Conservation (phyloP, 345 rosid genomes). For the Cardamine resedifolia region DNA sequence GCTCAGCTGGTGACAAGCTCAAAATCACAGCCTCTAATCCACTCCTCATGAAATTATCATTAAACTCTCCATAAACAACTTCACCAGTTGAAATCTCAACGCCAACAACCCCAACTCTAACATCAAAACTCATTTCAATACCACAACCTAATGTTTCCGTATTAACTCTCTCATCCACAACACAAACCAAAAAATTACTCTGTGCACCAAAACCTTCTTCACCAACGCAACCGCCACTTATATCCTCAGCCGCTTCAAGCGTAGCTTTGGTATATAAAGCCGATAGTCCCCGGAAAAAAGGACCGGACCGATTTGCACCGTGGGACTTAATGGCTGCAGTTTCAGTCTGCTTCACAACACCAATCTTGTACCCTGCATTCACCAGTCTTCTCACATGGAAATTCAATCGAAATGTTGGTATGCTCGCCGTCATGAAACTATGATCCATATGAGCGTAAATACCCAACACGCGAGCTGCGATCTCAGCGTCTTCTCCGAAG, state of each 20-base stretch:
- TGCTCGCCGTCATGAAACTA: slow-evolving; percentile 80
- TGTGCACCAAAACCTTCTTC: slow-evolving; percentile 69
- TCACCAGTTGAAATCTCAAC: slow-evolving; percentile 93
- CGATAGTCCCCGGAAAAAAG: slow-evolving; percentile 78
- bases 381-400: slow-evolving; percentile 86
- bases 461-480: slow-evolving; percentile 74
- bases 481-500: slow-evolving; percentile 87
- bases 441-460: slow-evolving; percentile 81
- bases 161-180: slow-evolving; percentile 56
- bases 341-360: slow-evolving; percentile 96
- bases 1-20: slow-evolving; percentile 85
- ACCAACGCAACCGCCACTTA: slow-evolving; percentile 47
- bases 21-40: slow-evolving; percentile 79
- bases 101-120: slow-evolving; percentile 72
- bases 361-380: slow-evolving; percentile 81
- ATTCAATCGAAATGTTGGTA: slow-evolving; percentile 86
- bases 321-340: slow-evolving; percentile 91
- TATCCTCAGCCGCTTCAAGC: slow-evolving; percentile 82
- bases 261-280: slow-evolving; percentile 90
- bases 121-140: slow-evolving; percentile 45
- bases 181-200: slow-evolving; percentile 75
- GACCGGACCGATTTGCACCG: slow-evolving; percentile 58
- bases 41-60: slow-evolving; percentile 71
- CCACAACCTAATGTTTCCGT: slow-evolving; percentile 27
- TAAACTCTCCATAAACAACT: slow-evolving; percentile 77